A percentile compares a stretch with the other conserved stretches of the same genome.
phyloP scores from a whole-genome alignment of 768 basidiomycete genomes.

The Pleurotus eryngii region DNA sequence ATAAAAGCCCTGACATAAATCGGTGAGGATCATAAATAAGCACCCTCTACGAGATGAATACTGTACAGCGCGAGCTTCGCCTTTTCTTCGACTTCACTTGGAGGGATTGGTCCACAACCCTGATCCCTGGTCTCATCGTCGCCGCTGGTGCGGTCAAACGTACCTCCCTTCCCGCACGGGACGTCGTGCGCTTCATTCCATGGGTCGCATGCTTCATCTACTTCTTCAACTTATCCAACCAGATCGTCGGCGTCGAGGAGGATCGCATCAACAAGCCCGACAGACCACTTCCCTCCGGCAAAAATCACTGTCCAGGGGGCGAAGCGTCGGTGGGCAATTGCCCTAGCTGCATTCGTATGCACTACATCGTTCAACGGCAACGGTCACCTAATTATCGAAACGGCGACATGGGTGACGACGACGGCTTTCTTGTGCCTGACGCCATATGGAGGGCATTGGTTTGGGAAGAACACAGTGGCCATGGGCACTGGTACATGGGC shows the following conservation, averaged over 20 bases:
- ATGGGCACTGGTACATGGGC: constrained; percentile 16
- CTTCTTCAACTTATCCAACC: constrained; percentile 20
- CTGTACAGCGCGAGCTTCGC: background rate
- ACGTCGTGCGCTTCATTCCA: constrained; percentile 2
- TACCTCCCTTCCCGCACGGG: background rate
- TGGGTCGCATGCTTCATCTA: constrained; percentile 15
- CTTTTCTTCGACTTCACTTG: constrained; percentile 12
- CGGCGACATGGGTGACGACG: constrained; percentile 12
- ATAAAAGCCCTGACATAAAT: no score
- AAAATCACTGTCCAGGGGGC: constrained; percentile 15
- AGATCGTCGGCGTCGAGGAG: constrained; percentile 16
- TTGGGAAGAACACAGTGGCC: constrained; percentile 11
- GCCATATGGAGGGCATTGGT: constrained; percentile 16
- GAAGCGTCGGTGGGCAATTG: constrained; percentile 12
- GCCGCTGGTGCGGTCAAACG: constrained; percentile 2
- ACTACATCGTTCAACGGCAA: constrained; percentile 6
- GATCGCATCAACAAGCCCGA: constrained; percentile 21
- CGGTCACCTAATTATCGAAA: constrained; percentile 5
- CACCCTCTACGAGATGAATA: no score
- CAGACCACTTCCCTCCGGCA: constrained; percentile 17
- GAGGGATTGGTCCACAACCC: constrained; percentile 11
- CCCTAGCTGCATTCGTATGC: constrained; percentile 5
- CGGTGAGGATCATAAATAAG: no score
- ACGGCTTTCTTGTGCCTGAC: constrained; percentile 11
- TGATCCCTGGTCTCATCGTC: constrained; percentile 11